Conservation (phyloP, 2,329 filamentous ascomycete genomes). For the Microsporum canis region DNA sequence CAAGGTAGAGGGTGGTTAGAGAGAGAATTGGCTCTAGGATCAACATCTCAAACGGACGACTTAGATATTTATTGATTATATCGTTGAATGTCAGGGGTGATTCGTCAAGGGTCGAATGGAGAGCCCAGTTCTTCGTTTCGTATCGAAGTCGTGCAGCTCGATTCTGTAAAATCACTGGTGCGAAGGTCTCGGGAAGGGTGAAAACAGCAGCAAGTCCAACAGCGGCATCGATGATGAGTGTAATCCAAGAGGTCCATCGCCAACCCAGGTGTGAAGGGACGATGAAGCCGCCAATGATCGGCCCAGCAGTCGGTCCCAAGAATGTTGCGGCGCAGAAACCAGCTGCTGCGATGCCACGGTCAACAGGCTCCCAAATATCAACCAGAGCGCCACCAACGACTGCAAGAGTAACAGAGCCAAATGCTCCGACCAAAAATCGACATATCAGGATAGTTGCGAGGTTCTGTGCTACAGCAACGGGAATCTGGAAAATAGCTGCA, state of each 20-base stretch:
- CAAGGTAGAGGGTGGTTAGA: slow-evolving; percentile 36
- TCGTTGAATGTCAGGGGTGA: slow-evolving; percentile 27
- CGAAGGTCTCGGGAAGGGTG: slow-evolving; percentile 43
- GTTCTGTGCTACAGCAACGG: slow-evolving; percentile 44
- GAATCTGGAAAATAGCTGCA: slow-evolving; percentile 46
- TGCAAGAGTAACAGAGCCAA: slow-evolving; percentile 41
- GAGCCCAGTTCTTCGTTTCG: slow-evolving; percentile 38
- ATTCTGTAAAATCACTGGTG: slow-evolving; percentile 37
- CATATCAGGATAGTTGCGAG: slow-evolving; percentile 44
- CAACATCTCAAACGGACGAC: slow-evolving; percentile 38
- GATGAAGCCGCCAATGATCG: slow-evolving; percentile 42
- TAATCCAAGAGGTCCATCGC: slow-evolving; percentile 49
- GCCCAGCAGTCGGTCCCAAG: slow-evolving; percentile 39
- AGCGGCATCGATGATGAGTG: slow-evolving; percentile 37
- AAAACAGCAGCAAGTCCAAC: slow-evolving; percentile 36
- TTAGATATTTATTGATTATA: slow-evolving; percentile 36
- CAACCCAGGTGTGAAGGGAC: slow-evolving; percentile 41
- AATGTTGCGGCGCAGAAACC: slow-evolving; percentile 39
- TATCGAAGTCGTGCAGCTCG: slow-evolving; percentile 40
- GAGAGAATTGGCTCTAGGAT: slow-evolving; percentile 39
- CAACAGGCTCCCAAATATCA: slow-evolving; percentile 40
- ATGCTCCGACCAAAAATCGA: slow-evolving; percentile 44
- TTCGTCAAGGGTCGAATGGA: slow-evolving; percentile 38
- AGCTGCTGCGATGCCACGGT: slow-evolving; percentile 37
- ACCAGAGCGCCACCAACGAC: slow-evolving; percentile 41